Evolutionary conservation across 441 rosid genomes (phyloP), one percentile per base, ranked within the genome.

Genomic region (Corymbia citriodora): DNA sequence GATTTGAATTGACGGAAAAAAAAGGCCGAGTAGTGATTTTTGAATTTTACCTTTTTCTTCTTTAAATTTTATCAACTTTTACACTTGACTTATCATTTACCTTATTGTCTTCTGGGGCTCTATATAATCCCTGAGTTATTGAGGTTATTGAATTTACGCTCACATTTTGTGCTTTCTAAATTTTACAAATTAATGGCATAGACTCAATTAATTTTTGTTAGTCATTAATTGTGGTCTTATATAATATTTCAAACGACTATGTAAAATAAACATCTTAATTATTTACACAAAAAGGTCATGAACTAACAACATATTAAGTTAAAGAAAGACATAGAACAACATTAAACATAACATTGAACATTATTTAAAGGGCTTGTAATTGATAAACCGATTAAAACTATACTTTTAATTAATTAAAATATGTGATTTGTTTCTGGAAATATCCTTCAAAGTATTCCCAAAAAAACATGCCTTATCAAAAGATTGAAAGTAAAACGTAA

Each of bases 221-320:
- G 61, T 55, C 25, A 55, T 55, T 55, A 55, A 55, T 3, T 55
- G 10, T 55, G 59, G 59, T 19, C 10, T 19, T 55, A 19, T 55
- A 19, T 55, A 55, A 55, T 19, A 55, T 55, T 0, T 55, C 2
- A 55, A 55, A 19, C 0, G 0, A 55, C 61, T 0, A 19, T 3
- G 10, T 8, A 19, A 3, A 55, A 55, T n/a, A 55, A 55, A 18
- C 1, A 55, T 19, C 59, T 55, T 1, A 55, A 19, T 19, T 19
- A 8, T 8, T 19, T 55, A 0, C 25, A 19, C 59, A 25, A 55
- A 55, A 55, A 0, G 25, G 1, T 19, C 25, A 0, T 54, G 55
- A 7, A 0, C 19, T 54, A 54, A 16, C 21, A 16, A 54, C 55
- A 54, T 16, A 16, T 54, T 16, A 54, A 17, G 55, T 54, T 54